phyloP scores from a whole-genome alignment of 2,329 filamentous ascomycete species.

The Sordariomycetes sp. region DNA sequence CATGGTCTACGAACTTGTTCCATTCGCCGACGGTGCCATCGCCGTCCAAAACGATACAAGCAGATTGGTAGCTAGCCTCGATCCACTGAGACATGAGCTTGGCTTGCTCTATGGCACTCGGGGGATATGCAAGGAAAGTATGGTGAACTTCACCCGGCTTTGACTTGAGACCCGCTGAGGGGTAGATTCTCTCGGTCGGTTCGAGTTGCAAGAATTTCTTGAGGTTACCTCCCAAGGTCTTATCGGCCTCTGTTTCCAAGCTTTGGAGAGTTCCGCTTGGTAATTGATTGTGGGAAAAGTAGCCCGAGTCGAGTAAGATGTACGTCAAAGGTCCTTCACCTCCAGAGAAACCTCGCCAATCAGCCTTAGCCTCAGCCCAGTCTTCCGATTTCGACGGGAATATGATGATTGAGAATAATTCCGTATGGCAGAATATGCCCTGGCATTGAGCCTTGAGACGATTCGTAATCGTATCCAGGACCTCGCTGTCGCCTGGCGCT shows the following conservation, averaged over 20 bases:
- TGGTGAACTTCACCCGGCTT: background rate
- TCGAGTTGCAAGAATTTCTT: too few species aligned
- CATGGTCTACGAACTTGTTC: constrained; percentile 28
- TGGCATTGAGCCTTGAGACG: constrained; percentile 24
- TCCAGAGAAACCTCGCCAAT: too few species aligned
- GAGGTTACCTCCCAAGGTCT: too few species aligned
- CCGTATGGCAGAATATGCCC: constrained; percentile 22
- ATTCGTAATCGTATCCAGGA: constrained; percentile 18
- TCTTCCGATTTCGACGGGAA: constrained; percentile 20
- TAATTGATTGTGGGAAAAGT: too few species aligned
- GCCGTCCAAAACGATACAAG: constrained; percentile 32
- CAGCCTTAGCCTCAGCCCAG: constrained; percentile 3
- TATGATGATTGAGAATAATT: constrained; percentile 26
- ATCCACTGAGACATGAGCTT: constrained; percentile 32
- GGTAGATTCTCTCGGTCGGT: too few species aligned
- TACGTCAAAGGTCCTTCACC: background rate
- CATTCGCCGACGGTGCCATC: constrained; percentile 35
- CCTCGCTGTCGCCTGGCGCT: constrained; percentile 4
- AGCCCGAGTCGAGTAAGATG: too few species aligned
- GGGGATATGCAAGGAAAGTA: constrained; percentile 43
- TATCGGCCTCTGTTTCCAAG: too few species aligned
- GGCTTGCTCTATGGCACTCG: constrained; percentile 19
- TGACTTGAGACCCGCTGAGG: too few species aligned
- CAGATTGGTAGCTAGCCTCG: constrained; percentile 16
- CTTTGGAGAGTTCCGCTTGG: too few species aligned